These are phyloP conservation scores for Fusarium oligoseptatum DNA, from an alignment of 2,329 filamentous ascomycete species.

Conservation along the genomic window DNA sequence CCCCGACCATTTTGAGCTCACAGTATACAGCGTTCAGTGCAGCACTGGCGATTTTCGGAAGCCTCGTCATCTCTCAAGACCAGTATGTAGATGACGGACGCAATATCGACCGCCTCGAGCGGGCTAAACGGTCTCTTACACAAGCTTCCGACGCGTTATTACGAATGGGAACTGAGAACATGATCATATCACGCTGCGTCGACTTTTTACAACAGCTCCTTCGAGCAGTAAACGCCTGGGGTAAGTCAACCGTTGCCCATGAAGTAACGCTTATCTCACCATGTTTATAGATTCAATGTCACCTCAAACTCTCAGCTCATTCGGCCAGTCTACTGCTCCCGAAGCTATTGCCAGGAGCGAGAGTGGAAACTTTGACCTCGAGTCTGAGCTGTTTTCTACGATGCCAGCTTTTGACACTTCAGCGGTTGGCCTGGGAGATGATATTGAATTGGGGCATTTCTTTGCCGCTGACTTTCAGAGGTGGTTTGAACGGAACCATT, in stretches of 20 bases:
- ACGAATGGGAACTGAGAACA: constrained; percentile 1
- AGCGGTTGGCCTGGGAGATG: background rate
- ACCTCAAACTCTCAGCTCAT: background rate
- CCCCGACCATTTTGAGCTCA: background rate
- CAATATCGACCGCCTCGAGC: background rate
- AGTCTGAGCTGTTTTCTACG: background rate
- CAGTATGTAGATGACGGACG: background rate
- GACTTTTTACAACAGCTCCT: background rate
- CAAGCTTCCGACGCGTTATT: background rate
- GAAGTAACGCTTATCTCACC: background rate
- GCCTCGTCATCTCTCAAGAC: background rate
- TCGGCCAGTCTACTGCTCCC: background rate
- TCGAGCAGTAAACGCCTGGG: background rate
- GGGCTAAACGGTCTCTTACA: background rate
- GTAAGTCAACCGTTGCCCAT: background rate
- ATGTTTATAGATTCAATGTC: background rate
- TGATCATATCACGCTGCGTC: background rate
- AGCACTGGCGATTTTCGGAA: constrained; percentile 3
- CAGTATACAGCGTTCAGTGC: background rate
- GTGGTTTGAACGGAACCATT: constrained; percentile 5
- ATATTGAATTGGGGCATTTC: constrained; percentile 2
- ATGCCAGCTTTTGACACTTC: background rate
- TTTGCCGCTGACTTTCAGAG: constrained; percentile 1
- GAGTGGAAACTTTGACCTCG: background rate
- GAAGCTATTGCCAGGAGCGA: background rate